phyloP scores from a whole-genome alignment of 2,329 filamentous ascomycete species.

The Pseudogymnoascus sp. region DNA sequence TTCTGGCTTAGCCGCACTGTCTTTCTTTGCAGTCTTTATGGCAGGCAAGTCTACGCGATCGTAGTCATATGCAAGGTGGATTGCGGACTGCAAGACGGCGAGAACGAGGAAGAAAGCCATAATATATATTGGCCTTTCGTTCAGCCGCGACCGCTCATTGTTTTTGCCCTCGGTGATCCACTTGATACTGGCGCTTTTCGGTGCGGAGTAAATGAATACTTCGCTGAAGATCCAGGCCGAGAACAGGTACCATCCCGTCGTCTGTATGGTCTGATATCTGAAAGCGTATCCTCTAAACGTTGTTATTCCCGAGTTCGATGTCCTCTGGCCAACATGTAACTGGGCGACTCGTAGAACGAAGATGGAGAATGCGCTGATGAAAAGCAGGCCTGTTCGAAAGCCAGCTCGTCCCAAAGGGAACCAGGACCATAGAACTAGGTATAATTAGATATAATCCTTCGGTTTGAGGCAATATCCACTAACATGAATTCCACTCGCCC shows the following conservation, averaged over 20 bases:
- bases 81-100: conserved; percentile 58
- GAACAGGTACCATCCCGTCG: conserved; percentile 65
- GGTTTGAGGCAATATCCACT: background rate
- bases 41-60: conserved; percentile 48
- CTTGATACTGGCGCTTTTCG: conserved; percentile 52
- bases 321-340: conserved; percentile 67
- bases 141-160: conserved; percentile 67
- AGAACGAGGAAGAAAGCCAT: conserved; percentile 62
- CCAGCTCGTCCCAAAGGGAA: conserved; percentile 73
- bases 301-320: conserved; percentile 59
- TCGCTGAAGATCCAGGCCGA: conserved; percentile 76
- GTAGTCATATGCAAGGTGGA: conserved; percentile 66
- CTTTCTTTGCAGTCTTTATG: conserved; percentile 27
- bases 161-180: conserved; percentile 65
- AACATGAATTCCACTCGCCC: conserved; percentile 58
- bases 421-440: conserved; percentile 68
- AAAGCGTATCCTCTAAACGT: conserved; percentile 53
- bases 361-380: conserved; percentile 66
- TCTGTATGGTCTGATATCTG: conserved; percentile 53
- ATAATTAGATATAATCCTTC: conserved; percentile 14
- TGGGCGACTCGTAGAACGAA: conserved; percentile 81
- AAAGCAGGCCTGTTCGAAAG: conserved; percentile 66
- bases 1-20: conserved; percentile 10
- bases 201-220: conserved; percentile 67
- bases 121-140: conserved; percentile 79